Conservation (phyloP, 2,329 filamentous ascomycete genomes). For the Aspergillus tamarii region DNA sequence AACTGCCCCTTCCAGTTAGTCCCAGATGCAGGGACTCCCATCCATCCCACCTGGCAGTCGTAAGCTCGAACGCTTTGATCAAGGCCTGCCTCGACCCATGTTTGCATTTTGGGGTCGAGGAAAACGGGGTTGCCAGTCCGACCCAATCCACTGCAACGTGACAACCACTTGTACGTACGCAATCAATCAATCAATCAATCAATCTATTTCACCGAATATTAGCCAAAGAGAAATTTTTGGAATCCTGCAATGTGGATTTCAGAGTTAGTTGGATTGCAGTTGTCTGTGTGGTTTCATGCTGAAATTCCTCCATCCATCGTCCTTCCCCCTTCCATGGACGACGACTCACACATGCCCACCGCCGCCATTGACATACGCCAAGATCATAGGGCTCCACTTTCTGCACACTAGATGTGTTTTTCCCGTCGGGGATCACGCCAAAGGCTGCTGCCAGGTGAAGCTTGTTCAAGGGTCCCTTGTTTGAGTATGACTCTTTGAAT, state of each 20-base stretch:
- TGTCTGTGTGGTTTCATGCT: neutral
- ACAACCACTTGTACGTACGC: neutral
- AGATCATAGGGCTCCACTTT: slow-evolving; percentile 26
- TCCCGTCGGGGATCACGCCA: slow-evolving; percentile 11
- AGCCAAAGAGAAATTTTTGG: neutral
- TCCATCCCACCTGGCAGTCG: slow-evolving; percentile 4
- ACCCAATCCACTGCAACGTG: neutral
- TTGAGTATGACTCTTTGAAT: slow-evolving; percentile 16
- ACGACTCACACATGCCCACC: slow-evolving; percentile 21
- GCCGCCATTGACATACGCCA: slow-evolving; percentile 32
- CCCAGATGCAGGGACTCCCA: slow-evolving; percentile 9
- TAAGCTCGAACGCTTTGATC: slow-evolving; percentile 5
- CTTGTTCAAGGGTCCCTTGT: slow-evolving; percentile 20
- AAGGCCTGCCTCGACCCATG: neutral
- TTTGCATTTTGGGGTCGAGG: neutral
- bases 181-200: neutral
- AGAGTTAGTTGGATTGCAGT: neutral
- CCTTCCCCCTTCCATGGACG: neutral
- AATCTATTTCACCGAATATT: neutral
- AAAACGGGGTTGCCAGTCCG: neutral
- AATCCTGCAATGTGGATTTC: neutral
- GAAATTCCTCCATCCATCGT: neutral
- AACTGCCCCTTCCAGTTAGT: slow-evolving; percentile 10
- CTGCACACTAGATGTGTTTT: slow-evolving; percentile 27
- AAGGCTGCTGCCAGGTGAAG: slow-evolving; percentile 19